phyloP scores from a whole-genome alignment of 2,329 filamentous ascomycete genomes.

The Xylariaceae sp. region DNA sequence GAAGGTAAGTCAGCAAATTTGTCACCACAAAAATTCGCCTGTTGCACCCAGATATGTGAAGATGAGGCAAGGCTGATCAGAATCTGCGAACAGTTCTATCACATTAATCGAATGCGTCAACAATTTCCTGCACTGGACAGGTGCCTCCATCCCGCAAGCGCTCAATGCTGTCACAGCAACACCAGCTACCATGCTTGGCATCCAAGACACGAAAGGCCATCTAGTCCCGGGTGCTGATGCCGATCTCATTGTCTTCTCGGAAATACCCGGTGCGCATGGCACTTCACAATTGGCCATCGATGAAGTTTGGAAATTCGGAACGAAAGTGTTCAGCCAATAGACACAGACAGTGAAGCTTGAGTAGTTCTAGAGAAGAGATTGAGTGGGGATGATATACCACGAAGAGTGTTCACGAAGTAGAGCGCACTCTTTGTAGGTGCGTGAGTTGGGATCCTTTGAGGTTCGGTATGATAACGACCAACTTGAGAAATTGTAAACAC shows the following conservation, averaged over 20 bases:
- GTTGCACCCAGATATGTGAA: neutral
- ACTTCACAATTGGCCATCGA: conserved; percentile 61
- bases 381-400: too few species aligned
- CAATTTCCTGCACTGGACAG: conserved; percentile 77
- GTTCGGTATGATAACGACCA: too few species aligned
- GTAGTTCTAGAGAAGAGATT: too few species aligned
- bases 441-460: too few species aligned
- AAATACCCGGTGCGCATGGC: conserved; percentile 41
- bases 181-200: conserved; percentile 72
- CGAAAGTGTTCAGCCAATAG: conserved; percentile 41
- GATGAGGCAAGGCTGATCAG: too few species aligned
- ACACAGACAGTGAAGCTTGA: too few species aligned
- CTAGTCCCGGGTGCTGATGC: conserved; percentile 63
- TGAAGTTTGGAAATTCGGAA: conserved; percentile 78
- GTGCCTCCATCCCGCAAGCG: conserved; percentile 64
- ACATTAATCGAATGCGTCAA: conserved; percentile 78
- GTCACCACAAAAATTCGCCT: too few species aligned
- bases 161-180: conserved; percentile 72
- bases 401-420: too few species aligned
- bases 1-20: conserved; percentile 53
- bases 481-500: too few species aligned
- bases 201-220: conserved; percentile 65
- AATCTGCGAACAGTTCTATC: conserved; percentile 50
- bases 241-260: conserved; percentile 66
- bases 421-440: too few species aligned